Conservation (phyloP, 345 rosid genomes). For the Geranium brycei region DNA sequence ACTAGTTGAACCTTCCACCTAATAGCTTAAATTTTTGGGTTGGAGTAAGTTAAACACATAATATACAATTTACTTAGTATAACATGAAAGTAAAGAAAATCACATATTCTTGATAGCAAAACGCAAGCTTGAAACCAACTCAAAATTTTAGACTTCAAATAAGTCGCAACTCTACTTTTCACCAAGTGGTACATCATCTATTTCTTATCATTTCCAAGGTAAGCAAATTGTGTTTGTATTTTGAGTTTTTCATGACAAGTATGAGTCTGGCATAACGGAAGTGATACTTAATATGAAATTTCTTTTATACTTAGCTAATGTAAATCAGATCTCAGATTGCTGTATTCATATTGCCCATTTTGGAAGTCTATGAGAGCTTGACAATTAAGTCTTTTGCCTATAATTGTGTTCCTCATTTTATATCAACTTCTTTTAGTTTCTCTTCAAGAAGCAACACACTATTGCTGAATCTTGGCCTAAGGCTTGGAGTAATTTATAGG, state of each 20-base stretch:
- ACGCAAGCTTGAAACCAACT: background rate
- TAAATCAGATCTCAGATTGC: too few species aligned
- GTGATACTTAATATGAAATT: background rate
- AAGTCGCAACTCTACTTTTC: background rate
- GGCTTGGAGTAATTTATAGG: background rate
- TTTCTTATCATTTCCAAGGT: background rate
- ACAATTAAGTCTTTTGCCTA: background rate
- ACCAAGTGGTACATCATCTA: background rate
- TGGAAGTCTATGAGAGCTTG: background rate
- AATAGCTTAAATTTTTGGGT: too few species aligned
- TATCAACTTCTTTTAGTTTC: background rate
- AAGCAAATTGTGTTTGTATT: background rate
- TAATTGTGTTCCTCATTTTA: background rate
- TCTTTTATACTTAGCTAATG: too few species aligned
- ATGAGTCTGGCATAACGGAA: background rate
- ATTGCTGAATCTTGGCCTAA: background rate
- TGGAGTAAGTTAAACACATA: too few species aligned
- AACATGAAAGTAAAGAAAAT: background rate
- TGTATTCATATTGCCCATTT: background rate
- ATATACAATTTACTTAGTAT: background rate
- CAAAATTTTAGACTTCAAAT: background rate
- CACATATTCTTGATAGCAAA: background rate
- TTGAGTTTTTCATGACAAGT: background rate
- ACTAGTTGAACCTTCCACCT: too few species aligned
- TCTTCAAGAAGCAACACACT: background rate